These are phyloP conservation scores for Rhizoclosmatium globosum DNA, from an alignment of 192 early-diverging fungal species.

Conservation along the genomic window DNA sequence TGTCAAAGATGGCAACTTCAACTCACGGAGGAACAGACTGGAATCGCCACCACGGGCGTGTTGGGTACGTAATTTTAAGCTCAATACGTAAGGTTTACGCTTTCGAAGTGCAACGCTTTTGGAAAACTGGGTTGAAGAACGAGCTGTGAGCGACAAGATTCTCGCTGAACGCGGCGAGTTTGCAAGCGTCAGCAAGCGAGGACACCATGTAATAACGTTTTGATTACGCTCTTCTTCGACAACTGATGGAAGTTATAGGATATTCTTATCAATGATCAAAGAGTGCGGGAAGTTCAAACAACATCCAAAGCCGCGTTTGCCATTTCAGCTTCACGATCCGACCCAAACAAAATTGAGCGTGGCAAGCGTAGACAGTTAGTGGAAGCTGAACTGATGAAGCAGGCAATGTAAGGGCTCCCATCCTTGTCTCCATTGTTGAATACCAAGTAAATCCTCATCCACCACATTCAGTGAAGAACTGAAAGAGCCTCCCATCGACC, in stretches of 20 bases:
- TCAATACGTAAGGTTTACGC: not conserved
- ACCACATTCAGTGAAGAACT: conserved; percentile 26
- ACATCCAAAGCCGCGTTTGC: conserved; percentile 9
- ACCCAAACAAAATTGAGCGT: not conserved
- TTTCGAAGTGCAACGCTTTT: conserved; percentile 51
- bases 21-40: conserved; percentile 52
- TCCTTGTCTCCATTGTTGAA: not conserved
- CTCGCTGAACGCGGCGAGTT: conserved; percentile 48
- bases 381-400: conserved; percentile 54
- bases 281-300: conserved; percentile 12
- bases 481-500: conserved; percentile 35
- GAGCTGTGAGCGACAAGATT: conserved; percentile 51
- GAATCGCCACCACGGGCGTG: conserved; percentile 56
- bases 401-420: conserved; percentile 43
- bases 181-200: conserved; percentile 42
- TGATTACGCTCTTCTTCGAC: not conserved
- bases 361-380: conserved; percentile 41
- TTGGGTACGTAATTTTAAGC: conserved; percentile 37
- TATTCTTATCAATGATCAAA: conserved; percentile 20
- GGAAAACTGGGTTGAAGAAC: conserved; percentile 67
- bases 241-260: conserved; percentile 11
- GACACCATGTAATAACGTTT: conserved; percentile 44
- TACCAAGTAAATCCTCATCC: conserved; percentile 1
- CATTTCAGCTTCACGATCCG: not conserved
- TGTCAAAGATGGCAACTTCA: too few species aligned